Evolutionary conservation across 176 grass and related monocot species (phyloP), one percentile per base, ranked within the genome.

Genomic region (Rhynchospora pubera): DNA sequence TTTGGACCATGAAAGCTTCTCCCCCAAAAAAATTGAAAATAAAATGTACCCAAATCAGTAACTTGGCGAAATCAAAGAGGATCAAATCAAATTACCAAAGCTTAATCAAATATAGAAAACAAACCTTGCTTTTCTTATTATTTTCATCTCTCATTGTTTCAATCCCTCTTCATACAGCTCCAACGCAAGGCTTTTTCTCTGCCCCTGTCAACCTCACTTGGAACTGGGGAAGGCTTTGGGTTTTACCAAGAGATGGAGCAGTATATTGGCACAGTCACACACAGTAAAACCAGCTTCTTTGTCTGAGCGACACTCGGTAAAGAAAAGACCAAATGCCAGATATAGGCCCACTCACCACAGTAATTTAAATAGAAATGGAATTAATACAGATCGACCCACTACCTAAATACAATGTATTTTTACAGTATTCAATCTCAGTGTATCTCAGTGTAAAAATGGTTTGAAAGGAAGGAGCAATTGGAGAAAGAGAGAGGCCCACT

Each of bases 1-100:
- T 86, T 89, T 99, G 32, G 97, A 99, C 96, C 96, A 95, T 8
- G 96, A 99, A 24, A 94, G 86, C 92, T 99, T 84, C 84, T 45
- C 6, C 6, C 62, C 82, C 62, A 79, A 39, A 39, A 47, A 21
- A 67, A 62, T 42, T 21, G 34, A 39, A 77, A 59, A 88, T 3
- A 75, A 77, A 77, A 62, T 19, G 50, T 55, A 55, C 48, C 72
- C 68, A 82, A 32, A 84, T 57, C 58, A 91, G 68, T 61, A 86
- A 80, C 67, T 77, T 86, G 47, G 73, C 58, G 45, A 79, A 82
- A 43, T 78, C 60, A 63, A 80, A 61, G 55, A 77, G 80, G 7
- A 68, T 61, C 6, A 44, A 58, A 52, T 62, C 11, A 28, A 16
- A 2, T 74, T 14, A 74, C 39, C 24, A 57, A 80, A 70, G 14